These are phyloP conservation scores for Zopfochytrium polystomum DNA, from an alignment of 371 early-diverging fungal genomes.

Conservation along the genomic window DNA sequence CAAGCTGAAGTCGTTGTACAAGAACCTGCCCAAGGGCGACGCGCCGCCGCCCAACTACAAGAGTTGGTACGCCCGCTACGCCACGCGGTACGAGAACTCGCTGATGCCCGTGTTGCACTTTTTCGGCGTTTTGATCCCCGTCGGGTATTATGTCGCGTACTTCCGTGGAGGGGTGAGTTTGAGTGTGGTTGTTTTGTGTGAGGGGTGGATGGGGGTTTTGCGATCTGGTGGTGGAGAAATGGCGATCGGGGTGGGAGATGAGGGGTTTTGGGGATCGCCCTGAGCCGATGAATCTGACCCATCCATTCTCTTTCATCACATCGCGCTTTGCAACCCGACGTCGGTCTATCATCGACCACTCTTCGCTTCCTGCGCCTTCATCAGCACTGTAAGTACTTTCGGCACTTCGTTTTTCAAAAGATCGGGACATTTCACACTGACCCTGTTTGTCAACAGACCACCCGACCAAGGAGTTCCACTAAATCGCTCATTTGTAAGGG, in stretches of 20 bases:
- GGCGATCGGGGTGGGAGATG: neutral
- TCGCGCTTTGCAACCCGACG: no score
- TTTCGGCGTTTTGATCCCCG: conserved; percentile 41
- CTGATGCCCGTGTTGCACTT: conserved; percentile 48
- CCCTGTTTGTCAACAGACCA: no score
- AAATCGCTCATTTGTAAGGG: no score
- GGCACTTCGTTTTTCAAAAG: no score
- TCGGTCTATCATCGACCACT: no score
- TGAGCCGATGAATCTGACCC: neutral
- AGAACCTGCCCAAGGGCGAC: conserved; percentile 45
- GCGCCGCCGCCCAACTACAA: conserved; percentile 27
- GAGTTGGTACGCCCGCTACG: conserved; percentile 32
- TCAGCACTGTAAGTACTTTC: no score
- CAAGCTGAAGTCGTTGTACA: no score
- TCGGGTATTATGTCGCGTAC: conserved; percentile 46
- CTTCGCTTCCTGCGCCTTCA: neutral
- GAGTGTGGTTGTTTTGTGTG: neutral
- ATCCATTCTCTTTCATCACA: no score
- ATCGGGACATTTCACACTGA: no score
- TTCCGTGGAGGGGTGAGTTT: conserved; percentile 42
- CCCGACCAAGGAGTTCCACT: conserved; percentile 49
- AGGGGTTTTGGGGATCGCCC: neutral
- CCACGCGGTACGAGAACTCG: conserved; percentile 41
- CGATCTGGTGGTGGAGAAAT: neutral
- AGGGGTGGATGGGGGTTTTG: neutral